A percentile compares a stretch with the other conserved stretches of the same genome.
These are phyloP conservation scores for Phyllosticta capitalensis DNA, from an alignment of 2,329 filamentous ascomycete species.

Conservation along the genomic window DNA sequence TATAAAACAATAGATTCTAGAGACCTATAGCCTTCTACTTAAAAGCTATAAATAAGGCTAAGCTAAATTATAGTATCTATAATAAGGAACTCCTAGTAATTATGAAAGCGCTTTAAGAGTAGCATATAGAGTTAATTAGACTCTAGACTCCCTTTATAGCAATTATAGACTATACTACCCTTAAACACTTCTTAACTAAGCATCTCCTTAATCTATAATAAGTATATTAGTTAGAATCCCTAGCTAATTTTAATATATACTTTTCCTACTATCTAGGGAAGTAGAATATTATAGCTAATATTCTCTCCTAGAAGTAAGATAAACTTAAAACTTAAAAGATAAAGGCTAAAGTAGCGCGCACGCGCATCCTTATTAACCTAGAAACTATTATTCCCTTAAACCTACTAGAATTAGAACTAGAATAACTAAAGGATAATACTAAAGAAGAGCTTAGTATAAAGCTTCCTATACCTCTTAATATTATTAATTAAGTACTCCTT, in stretches of 20 bases:
- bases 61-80: too few relatives aligned
- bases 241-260: not conserved
- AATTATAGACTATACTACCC: not conserved
- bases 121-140: too few relatives aligned
- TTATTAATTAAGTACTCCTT: not conserved
- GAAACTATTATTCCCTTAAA: not conserved
- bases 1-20: too few relatives aligned
- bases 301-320: not conserved
- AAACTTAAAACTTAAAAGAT: not conserved
- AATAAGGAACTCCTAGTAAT: too few relatives aligned
- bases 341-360: too few relatives aligned
- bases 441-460: not conserved
- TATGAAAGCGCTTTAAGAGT: too few relatives aligned
- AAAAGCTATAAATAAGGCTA: too few relatives aligned
- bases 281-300: not conserved
- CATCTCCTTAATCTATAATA: not conserved
- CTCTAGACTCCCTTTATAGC: not conserved
- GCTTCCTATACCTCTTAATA: not conserved
- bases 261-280: not conserved
- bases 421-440: not conserved
- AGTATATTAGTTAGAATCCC: not conserved
- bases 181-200: too few relatives aligned
- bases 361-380: too few relatives aligned
- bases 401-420: not conserved
- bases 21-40: too few relatives aligned